Evolutionary conservation across 2,329 filamentous ascomycete genomes (phyloP).

Genomic region (Pseudogymnoascus sp.): DNA sequence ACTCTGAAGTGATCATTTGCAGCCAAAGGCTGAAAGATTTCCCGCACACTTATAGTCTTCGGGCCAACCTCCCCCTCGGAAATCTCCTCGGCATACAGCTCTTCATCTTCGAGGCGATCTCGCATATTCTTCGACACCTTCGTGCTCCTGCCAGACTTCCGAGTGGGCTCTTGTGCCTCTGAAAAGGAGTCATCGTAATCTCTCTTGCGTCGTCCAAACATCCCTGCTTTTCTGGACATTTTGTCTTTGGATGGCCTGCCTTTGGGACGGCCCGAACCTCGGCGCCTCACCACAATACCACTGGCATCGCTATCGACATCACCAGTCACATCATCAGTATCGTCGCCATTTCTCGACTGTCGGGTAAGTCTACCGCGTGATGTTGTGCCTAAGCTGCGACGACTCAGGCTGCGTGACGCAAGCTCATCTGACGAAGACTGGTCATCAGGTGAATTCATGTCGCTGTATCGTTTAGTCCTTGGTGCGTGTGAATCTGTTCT

Average conservation of each 20-base stretch:
- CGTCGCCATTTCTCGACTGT: neutral
- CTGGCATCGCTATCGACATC: neutral
- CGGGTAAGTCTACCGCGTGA: neutral
- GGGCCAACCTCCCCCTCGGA: constrained; percentile 34
- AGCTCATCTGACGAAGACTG: neutral
- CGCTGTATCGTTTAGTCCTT: neutral
- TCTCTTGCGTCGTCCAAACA: neutral
- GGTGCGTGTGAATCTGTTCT: constrained; percentile 1
- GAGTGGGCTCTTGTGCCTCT: constrained; percentile 22
- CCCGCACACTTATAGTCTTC: constrained; percentile 59
- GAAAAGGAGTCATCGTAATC: constrained; percentile 12
- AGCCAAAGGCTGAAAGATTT: constrained; percentile 60
- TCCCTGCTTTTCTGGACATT: neutral
- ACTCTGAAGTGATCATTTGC: constrained; percentile 58
- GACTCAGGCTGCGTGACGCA: neutral
- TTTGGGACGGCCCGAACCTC: constrained; percentile 11
- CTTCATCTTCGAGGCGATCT: constrained; percentile 42
- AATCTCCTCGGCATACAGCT: constrained; percentile 43
- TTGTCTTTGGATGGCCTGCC: constrained; percentile 11
- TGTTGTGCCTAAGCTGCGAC: neutral
- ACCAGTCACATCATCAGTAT: neutral
- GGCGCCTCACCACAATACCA: constrained; percentile 1
- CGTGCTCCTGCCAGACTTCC: constrained; percentile 30
- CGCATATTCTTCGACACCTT: constrained; percentile 33
- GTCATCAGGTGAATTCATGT: neutral